phyloP scores from a whole-genome alignment of 116 monocot genomes.

The Posidonia oceanica region DNA sequence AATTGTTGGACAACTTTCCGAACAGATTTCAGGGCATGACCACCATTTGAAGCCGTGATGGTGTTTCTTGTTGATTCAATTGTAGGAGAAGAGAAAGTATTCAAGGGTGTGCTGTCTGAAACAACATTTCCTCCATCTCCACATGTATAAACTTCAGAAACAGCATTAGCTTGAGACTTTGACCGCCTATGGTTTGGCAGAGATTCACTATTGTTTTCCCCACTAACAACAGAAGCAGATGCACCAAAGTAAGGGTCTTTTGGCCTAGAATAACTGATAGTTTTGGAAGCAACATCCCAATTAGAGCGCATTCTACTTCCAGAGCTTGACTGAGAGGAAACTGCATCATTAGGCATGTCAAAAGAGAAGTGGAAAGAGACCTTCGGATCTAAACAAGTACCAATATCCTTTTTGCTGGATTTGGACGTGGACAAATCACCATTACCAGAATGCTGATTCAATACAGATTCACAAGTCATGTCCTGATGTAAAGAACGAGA shows the following conservation, averaged over 20 bases:
- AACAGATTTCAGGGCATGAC: slow-evolving; percentile 23
- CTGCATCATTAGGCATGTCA: background rate
- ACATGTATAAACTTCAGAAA: background rate
- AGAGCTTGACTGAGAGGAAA: slow-evolving; percentile 8
- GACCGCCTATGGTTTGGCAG: slow-evolving; percentile 7
- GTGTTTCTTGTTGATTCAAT: slow-evolving; percentile 11
- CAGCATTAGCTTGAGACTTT: background rate
- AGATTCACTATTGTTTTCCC: slow-evolving; percentile 7
- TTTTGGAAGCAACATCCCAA: background rate
- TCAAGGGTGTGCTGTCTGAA: slow-evolving; percentile 7
- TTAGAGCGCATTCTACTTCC: background rate
- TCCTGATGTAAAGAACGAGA: background rate
- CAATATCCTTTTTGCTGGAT: background rate
- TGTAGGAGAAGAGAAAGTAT: slow-evolving; percentile 9
- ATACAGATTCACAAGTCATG: background rate
- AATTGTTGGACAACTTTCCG: slow-evolving; percentile 40
- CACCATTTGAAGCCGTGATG: slow-evolving; percentile 17
- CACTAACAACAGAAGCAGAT: background rate
- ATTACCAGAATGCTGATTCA: background rate
- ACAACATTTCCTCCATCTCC: slow-evolving; percentile 13
- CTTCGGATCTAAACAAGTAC: background rate
- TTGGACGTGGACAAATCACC: slow-evolving; percentile 1
- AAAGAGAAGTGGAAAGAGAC: background rate
- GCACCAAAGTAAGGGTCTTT: slow-evolving; percentile 1
- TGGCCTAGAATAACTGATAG: background rate